A percentile compares a stretch with the other conserved stretches of the same genome.
Conservation (phyloP, 2,329 filamentous ascomycete genomes). For the Onygenales sp. region DNA sequence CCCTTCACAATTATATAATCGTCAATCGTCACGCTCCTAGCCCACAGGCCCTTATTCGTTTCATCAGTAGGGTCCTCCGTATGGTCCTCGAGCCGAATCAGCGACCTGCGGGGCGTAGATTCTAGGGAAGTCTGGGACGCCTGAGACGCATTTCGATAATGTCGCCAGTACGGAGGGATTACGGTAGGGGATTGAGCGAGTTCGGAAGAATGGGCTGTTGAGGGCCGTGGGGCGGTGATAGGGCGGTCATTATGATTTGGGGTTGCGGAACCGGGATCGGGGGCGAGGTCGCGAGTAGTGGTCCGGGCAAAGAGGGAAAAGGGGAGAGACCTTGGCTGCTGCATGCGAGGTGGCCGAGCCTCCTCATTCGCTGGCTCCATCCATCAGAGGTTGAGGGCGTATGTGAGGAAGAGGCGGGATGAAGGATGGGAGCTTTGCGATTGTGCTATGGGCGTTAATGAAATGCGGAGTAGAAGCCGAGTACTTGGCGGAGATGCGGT, state of each 20-base stretch:
- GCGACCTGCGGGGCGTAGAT: slow-evolving; percentile 12
- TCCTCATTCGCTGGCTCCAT: slow-evolving; percentile 34
- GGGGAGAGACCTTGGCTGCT: slow-evolving; percentile 5
- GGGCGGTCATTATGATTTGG: not conserved
- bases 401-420: no score
- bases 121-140: slow-evolving; percentile 30
- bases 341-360: slow-evolving; percentile 22
- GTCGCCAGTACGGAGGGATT: slow-evolving; percentile 38
- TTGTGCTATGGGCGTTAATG: slow-evolving; percentile 35
- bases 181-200: slow-evolving; percentile 11
- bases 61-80: slow-evolving; percentile 48
- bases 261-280: not conserved
- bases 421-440: no score
- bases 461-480: slow-evolving; percentile 78
- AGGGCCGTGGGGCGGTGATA: not conserved
- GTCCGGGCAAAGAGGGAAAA: not conserved
- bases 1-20: slow-evolving; percentile 54
- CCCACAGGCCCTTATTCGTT: slow-evolving; percentile 52
- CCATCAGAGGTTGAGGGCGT: slow-evolving; percentile 22
- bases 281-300: not conserved
- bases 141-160: slow-evolving; percentile 32
- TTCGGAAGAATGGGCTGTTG: not conserved
- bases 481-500: slow-evolving; percentile 64
- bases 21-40: slow-evolving; percentile 50
- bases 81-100: slow-evolving; percentile 55